Evolutionary conservation across 495 filamentous ascomycete species (phyloP).

Genomic region (Penicillium paxilli): DNA sequence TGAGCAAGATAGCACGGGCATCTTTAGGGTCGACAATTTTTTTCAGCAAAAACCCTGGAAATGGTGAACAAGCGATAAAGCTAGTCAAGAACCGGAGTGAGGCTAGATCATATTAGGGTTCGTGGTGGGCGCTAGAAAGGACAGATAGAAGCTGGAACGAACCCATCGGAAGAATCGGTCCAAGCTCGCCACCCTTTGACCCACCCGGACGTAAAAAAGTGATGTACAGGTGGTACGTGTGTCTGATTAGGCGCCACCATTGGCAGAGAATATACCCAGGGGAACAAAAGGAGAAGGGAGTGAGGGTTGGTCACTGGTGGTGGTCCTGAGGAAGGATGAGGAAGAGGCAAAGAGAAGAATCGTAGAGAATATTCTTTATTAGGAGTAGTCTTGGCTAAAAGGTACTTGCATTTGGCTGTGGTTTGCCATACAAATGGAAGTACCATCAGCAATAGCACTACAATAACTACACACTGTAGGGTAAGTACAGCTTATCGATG

Average conservation of each 20-base stretch:
- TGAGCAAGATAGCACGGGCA: background rate
- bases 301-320: background rate
- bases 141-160: background rate
- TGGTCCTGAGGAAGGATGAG: background rate
- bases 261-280: background rate
- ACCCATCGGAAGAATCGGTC: background rate
- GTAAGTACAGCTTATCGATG: conserved; percentile 1
- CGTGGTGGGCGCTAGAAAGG: background rate
- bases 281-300: background rate
- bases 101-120: conserved; percentile 8
- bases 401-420: too few species aligned
- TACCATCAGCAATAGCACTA: too few species aligned
- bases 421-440: too few species aligned
- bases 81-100: background rate
- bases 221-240: conserved; percentile 3
- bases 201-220: background rate
- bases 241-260: background rate
- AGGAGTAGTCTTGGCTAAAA: too few species aligned
- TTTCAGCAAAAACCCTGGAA: background rate
- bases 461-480: too few species aligned
- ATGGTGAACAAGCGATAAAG: background rate
- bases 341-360: background rate
- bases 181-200: conserved; percentile 1
- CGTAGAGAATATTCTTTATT: too few species aligned
- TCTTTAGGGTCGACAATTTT: background rate